Base-by-base conservation (phyloP, 2,329 filamentous ascomycete species). In the Pezicula radicicola region DNA sequence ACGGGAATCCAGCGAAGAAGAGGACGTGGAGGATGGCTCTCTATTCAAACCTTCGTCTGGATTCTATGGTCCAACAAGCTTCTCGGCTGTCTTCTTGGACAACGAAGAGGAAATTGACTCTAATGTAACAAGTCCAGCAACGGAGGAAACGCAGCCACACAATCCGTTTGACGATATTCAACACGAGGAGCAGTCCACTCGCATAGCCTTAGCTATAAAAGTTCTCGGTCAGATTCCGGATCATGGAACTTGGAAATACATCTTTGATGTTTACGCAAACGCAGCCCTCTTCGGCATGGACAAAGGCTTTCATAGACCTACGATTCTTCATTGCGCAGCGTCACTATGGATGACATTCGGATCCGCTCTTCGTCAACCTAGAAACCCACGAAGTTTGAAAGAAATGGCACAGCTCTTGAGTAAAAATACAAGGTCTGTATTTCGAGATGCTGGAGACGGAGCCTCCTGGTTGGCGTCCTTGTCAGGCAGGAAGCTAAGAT, bases 401-500 rank as follows among this genome's bases (percentile, higher is more conserved):
- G 36, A 35, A 13, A 41, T 58, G 15, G 50, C 53, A 1, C 43
- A 44, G 19, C 36, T 48, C n/a, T 50, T 60, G 40, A 55, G 35
- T 2, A 48, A 40, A 8, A 52, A 50, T 18, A 54, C 52, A 10
- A 35, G 40, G 15, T 27, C 18, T 21, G 19, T 19, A 2, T 21
- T 52, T 3, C 35, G 28, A 2, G 37, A 52, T n/a, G 16, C 43
- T n/a, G 53, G 54, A 3, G 44, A 47, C 40, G 19, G 50, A 7
- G 30, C 28, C 2, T 50, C 51, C n/a, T 60, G 57, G 57, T 39
- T 46, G 9, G 47, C 35, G 19, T 48, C 49, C 7, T 50, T 60
- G 18, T 50, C 49, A n/a, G 57, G 54, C 3, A 7, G 16, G 8
- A 58, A 60, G 19, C 21, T 49, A 2, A 52, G 55, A 41, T 60